Evolutionary conservation across 1,139 yeast genomes (phyloP).

Genomic region (Diutina mesorugosa): DNA sequence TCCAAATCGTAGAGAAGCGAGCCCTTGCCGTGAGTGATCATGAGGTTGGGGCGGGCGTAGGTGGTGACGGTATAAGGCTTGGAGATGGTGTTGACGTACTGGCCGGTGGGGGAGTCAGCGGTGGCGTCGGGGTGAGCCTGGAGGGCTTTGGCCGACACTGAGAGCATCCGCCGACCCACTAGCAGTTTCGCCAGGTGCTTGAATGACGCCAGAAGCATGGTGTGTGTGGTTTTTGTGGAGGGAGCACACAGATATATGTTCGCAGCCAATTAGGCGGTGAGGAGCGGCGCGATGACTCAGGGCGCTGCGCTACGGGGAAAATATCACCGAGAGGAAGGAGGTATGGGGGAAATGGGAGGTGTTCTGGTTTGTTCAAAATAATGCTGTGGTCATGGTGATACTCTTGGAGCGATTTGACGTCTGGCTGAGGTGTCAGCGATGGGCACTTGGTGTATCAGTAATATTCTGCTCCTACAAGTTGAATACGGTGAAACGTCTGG

Average conservation of each 20-base stretch:
- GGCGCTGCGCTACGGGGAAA: not conserved
- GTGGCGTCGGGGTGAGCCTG: not conserved
- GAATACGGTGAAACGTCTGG: no score
- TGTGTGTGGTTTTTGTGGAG: not conserved
- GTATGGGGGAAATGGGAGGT: not conserved
- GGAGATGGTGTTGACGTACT: constrained; percentile 7
- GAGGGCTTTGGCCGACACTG: not conserved
- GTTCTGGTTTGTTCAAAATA: no score
- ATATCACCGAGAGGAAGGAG: not conserved
- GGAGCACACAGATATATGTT: not conserved
- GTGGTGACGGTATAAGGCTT: constrained; percentile 66
- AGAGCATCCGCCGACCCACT: not conserved
- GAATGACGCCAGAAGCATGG: not conserved
- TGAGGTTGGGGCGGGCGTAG: constrained; percentile 66
- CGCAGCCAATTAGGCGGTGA: not conserved
- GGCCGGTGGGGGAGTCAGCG: not conserved
- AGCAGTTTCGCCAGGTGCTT: not conserved
- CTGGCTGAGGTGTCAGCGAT: no score
- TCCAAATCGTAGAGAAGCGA: constrained; percentile 67
- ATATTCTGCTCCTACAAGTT: no score
- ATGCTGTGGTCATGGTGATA: no score
- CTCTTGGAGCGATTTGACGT: no score
- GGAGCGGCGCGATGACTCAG: not conserved
- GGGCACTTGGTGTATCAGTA: no score
- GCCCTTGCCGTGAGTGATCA: constrained; percentile 62